phyloP scores from a whole-genome alignment of 257 asterid species.

The Rauvolfia tetraphylla region DNA sequence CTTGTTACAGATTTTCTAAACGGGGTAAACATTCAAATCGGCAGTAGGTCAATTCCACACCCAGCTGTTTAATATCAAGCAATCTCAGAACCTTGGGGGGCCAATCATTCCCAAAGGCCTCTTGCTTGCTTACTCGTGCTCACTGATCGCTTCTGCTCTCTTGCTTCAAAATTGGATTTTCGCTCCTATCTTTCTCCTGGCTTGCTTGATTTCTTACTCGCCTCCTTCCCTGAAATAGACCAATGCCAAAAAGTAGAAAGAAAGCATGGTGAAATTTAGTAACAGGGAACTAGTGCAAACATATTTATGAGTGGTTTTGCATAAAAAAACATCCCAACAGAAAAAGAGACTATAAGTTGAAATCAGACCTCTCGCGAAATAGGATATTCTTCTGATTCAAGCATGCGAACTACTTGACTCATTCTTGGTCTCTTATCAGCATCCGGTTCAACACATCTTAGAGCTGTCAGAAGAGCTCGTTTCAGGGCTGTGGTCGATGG shows the following conservation, averaged over 20 bases:
- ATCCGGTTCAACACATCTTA: constrained; percentile 80
- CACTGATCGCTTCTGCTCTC: constrained; percentile 14
- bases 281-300: not conserved
- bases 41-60: not conserved
- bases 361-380: constrained; percentile 56
- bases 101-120: not conserved
- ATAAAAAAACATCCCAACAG: not conserved
- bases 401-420: constrained; percentile 88
- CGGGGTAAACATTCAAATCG: not conserved
- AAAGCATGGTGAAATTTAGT: not conserved
- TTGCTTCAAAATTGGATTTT: constrained; percentile 29
- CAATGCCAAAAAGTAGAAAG: not conserved
- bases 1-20: constrained; percentile 2
- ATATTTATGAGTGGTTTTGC: not conserved
- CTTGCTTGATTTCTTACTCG: constrained; percentile 35
- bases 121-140: not conserved
- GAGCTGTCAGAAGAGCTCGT: constrained; percentile 64
- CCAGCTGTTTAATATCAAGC: not conserved
- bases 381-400: constrained; percentile 77
- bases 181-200: constrained; percentile 20
- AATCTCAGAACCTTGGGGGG: not conserved
- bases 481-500: constrained; percentile 70
- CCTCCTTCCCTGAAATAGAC: constrained; percentile 42
- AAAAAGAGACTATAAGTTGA: not conserved
- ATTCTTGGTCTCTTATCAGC: constrained; percentile 75